Evolutionary conservation across 352 stramenopile genomes (phyloP), one percentile per base, ranked within the genome.

Genomic region (Poterioochromonas sp.): DNA sequence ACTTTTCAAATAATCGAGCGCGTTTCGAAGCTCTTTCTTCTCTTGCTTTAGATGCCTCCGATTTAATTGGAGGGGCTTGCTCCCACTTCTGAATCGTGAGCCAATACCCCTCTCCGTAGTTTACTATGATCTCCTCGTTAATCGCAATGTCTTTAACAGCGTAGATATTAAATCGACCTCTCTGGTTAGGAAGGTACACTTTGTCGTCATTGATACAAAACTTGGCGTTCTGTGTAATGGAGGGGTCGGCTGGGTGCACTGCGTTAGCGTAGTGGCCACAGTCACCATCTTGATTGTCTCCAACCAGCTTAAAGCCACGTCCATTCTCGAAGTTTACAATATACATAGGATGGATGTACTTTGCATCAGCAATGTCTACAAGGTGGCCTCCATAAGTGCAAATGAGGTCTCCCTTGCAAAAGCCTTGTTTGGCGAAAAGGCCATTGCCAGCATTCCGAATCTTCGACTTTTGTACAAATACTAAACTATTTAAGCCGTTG

Each of bases 61-160:
- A 35, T 35, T 26, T 12, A 8, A 26, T 15, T 26, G 58, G 58
- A 35, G 58, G 12, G 26, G 5, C 58, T 40, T 68, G 5, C 12
- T 12, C 58, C 12, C 12, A 35, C 58, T 35, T 39, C 5, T 12
- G 12, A 5, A 68, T 68, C 12, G 58, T 68, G 5, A 18, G 5
- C 58, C 58, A 68, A 26, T 68, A 68, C 8, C 58, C 29, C 34
- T 68, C 8, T 8, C 58, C 58, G 26, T 68, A 68, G 58, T 68
- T 39, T 8, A 68, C 26, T 8, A 68, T 68, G 26, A 68, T 68
- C 58, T 68, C 58, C 26, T 68, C 58, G 12, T 26, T 26, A 5
- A 26, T 8, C 58, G 5, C 8, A 26, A 68, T 68, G 34, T 68
- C 58, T 68, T 39, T 32, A 11, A 18, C 8, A 40, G 58, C 58